These are phyloP conservation scores for Aspergillus texensis DNA, from an alignment of 2,329 filamentous ascomycete species.

Conservation along the genomic window DNA sequence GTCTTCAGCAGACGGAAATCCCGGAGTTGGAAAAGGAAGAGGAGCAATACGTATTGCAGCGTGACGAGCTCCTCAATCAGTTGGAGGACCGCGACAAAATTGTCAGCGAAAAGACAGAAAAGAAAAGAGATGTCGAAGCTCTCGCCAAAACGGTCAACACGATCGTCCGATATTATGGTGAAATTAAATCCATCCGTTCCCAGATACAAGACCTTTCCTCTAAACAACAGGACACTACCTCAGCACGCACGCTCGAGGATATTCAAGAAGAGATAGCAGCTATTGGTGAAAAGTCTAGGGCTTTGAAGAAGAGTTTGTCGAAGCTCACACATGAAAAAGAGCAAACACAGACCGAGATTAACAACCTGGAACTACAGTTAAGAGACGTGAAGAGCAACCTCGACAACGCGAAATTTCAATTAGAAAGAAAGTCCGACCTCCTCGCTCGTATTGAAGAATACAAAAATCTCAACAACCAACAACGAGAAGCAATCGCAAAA, in stretches of 20 bases:
- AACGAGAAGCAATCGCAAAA: slow-evolving; percentile 69
- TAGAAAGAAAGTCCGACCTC: slow-evolving; percentile 79
- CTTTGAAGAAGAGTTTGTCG: slow-evolving; percentile 63
- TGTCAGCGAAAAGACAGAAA: slow-evolving; percentile 65
- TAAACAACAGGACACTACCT: slow-evolving; percentile 70
- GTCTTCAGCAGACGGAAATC: slow-evolving; percentile 69
- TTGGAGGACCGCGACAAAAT: slow-evolving; percentile 69
- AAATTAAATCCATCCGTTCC: slow-evolving; percentile 70
- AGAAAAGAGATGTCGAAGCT: slow-evolving; percentile 72
- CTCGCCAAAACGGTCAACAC: slow-evolving; percentile 74
- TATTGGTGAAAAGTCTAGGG: slow-evolving; percentile 68
- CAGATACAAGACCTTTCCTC: slow-evolving; percentile 76
- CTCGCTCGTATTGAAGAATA: slow-evolving; percentile 72
- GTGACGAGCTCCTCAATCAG: slow-evolving; percentile 60
- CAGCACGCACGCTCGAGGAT: slow-evolving; percentile 74
- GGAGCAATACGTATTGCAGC: slow-evolving; percentile 63
- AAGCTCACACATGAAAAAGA: slow-evolving; percentile 73
- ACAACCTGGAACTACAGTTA: slow-evolving; percentile 72
- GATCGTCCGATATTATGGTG: slow-evolving; percentile 71
- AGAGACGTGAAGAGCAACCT: slow-evolving; percentile 76
- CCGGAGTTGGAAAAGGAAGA: slow-evolving; percentile 69
- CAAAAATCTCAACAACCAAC: slow-evolving; percentile 67
- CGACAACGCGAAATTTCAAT: slow-evolving; percentile 68
- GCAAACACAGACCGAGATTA: slow-evolving; percentile 68
- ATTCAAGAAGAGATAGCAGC: slow-evolving; percentile 76